These are phyloP conservation scores for Penicillium sp. DNA, from an alignment of 2,329 filamentous ascomycete species.

Conservation along the genomic window DNA sequence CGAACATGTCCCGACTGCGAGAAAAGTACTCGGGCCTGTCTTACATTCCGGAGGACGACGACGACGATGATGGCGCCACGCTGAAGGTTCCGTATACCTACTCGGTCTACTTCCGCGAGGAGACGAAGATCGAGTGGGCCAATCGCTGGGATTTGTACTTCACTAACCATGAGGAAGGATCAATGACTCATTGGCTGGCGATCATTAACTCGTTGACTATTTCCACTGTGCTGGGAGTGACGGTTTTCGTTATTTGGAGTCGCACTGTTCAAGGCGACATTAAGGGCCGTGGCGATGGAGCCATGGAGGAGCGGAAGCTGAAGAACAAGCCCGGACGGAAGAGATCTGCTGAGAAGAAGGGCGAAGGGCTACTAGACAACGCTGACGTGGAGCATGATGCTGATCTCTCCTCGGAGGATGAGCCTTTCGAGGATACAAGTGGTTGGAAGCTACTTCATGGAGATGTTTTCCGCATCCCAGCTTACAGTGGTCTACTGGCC, in stretches of 20 bases:
- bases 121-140: constrained; percentile 74
- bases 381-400: constrained; percentile 53
- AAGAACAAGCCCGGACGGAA: constrained; percentile 44
- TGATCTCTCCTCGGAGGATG: constrained; percentile 65
- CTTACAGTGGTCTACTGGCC: constrained; percentile 68
- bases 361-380: constrained; percentile 58
- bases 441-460: constrained; percentile 86
- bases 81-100: constrained; percentile 80
- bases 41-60: constrained; percentile 56
- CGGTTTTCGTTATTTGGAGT: constrained; percentile 76
- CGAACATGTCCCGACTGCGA: constrained; percentile 58
- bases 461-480: constrained; percentile 79
- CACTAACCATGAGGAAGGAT: constrained; percentile 78
- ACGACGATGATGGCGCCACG: constrained; percentile 62
- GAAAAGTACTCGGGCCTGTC: constrained; percentile 59
- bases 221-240: constrained; percentile 70
- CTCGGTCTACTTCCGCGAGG: constrained; percentile 85
- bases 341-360: constrained; percentile 52
- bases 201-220: constrained; percentile 86
- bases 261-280: constrained; percentile 76
- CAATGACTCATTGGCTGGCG: constrained; percentile 80
- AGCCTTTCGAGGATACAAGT: constrained; percentile 72
- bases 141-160: constrained; percentile 89
- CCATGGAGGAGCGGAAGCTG: constrained; percentile 64
- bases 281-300: constrained; percentile 66